phyloP scores from a whole-genome alignment of 768 basidiomycete species.

The Rhizopogon vesiculosus region DNA sequence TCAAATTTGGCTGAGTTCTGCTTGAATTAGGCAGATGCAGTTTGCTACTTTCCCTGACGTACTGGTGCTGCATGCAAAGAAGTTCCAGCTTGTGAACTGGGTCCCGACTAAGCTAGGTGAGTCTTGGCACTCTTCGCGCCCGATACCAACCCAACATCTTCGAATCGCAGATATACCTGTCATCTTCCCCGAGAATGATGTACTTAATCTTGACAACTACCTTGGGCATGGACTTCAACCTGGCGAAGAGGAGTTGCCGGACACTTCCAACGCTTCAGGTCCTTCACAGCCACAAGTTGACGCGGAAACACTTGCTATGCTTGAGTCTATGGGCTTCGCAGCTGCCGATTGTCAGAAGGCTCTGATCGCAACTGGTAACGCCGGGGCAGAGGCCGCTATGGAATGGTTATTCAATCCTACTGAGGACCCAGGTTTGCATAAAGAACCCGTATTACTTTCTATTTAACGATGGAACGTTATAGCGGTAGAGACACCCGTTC shows the following conservation, averaged over 20 bases:
- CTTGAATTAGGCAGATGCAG: slow-evolving; percentile 50
- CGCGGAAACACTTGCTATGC: slow-evolving; percentile 62
- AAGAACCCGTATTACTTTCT: background rate
- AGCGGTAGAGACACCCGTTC: slow-evolving; percentile 88
- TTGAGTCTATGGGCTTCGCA: slow-evolving; percentile 93
- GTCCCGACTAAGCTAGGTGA: slow-evolving; percentile 90
- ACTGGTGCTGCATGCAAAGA: slow-evolving; percentile 85
- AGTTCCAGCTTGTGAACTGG: slow-evolving; percentile 96
- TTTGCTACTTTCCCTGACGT: slow-evolving; percentile 89
- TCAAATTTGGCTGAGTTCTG: background rate
- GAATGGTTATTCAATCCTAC: slow-evolving; percentile 94
- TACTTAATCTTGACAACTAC: slow-evolving; percentile 57
- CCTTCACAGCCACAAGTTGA: slow-evolving; percentile 63
- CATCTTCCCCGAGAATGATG: slow-evolving; percentile 52
- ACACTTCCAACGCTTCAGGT: slow-evolving; percentile 38
- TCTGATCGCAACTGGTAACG: slow-evolving; percentile 79
- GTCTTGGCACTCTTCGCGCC: slow-evolving; percentile 12
- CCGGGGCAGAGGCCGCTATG: slow-evolving; percentile 79
- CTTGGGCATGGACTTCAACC: slow-evolving; percentile 67
- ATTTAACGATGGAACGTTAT: background rate
- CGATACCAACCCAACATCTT: background rate
- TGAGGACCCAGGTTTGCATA: slow-evolving; percentile 78
- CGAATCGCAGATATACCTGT: slow-evolving; percentile 73
- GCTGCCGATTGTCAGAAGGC: slow-evolving; percentile 83
- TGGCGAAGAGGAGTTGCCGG: slow-evolving; percentile 65